Evolutionary conservation across 495 filamentous ascomycete genomes (phyloP), one percentile per base, ranked within the genome.

Genomic region (Hypoxylon cercidicola): DNA sequence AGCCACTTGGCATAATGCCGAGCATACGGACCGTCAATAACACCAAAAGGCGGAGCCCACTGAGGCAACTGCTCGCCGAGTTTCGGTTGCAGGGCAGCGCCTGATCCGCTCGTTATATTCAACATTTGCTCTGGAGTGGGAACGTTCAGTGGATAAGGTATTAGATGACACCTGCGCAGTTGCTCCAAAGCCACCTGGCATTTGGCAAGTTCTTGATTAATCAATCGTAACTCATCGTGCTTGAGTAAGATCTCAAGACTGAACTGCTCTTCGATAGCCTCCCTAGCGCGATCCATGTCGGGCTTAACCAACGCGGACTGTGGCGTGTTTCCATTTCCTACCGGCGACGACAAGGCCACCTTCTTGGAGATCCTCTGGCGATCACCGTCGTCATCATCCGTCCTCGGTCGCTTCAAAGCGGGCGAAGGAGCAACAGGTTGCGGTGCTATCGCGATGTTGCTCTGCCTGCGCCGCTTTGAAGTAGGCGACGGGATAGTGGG

Each of bases 101-200:
- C 93, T 52, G 82, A 84, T 41, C 93, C 93, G 54, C 79, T 82
- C 74, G 84, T 89, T 62, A 95, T 83, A 62, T 89, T 83, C 64
- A 85, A 72, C 74, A 86, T 79, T 44, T 86, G 86, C 52, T 85
- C 78, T 30, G 84, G 82, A n/a, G 78, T 82, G 15, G 85, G 87
- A 52, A 83, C 79, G 43, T 79, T 76, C 28, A 86, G 85, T 34
- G 93, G 92, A 74, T 91, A 97, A 5, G 95, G 94, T 50, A 96
- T 92, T 68, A 97, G 80, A 66, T 92, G 87, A 72, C 93, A 97
- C 53, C 95, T 89, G 57, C 95, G 90, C 46, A 99, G 83, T 74
- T 98, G 95, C 77, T 99, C 95, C 64, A 97, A 84, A n/a, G 93
- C 90, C 66, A 93, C 81, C 81, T 97, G 93, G 68, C 93, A 97